phyloP scores from a whole-genome alignment of 345 rosid species.

The Leavenworthia alabamica region DNA sequence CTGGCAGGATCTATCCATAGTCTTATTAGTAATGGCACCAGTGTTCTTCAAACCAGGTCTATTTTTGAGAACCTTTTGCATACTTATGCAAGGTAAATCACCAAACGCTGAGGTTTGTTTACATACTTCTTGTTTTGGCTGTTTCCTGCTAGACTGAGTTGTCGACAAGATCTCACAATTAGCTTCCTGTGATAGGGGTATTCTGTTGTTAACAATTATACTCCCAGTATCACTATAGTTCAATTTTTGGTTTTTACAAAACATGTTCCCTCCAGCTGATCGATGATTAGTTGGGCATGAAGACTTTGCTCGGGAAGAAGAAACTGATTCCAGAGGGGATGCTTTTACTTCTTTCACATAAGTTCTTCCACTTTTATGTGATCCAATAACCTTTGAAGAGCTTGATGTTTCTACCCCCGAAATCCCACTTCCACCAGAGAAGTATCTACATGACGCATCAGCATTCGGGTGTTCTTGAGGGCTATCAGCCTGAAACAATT shows the following conservation, averaged over 20 bases:
- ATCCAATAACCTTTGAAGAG: conserved; percentile 52
- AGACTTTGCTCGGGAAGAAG: conserved; percentile 46
- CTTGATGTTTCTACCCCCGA: conserved; percentile 47
- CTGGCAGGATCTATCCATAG: conserved; percentile 36
- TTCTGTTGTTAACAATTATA: conserved; percentile 19
- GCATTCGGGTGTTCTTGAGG: conserved; percentile 28
- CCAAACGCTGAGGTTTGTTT: conserved; percentile 15
- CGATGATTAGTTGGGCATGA: conserved; percentile 27
- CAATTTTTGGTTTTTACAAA: not conserved
- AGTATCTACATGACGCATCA: conserved; percentile 29
- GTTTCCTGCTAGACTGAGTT: conserved; percentile 24
- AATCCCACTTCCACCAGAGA: conserved; percentile 34
- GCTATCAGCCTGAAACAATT: conserved; percentile 28
- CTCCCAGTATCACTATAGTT: conserved; percentile 15
- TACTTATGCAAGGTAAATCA: conserved; percentile 34
- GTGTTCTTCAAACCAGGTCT: conserved; percentile 28
- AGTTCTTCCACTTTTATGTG: conserved; percentile 33
- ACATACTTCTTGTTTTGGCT: conserved; percentile 20
- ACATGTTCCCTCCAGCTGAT: conserved; percentile 20
- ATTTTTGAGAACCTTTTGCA: conserved; percentile 29
- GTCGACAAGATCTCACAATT: conserved; percentile 12
- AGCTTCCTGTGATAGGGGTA: conserved; percentile 20
- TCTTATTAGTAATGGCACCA: conserved; percentile 28
- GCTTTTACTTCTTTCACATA: conserved; percentile 34
- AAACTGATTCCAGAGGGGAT: conserved; percentile 50